A percentile compares a stretch with the other conserved stretches of the same genome.
phyloP scores from a whole-genome alignment of 2,329 filamentous ascomycete species.

The Achaetomium macrosporum region DNA sequence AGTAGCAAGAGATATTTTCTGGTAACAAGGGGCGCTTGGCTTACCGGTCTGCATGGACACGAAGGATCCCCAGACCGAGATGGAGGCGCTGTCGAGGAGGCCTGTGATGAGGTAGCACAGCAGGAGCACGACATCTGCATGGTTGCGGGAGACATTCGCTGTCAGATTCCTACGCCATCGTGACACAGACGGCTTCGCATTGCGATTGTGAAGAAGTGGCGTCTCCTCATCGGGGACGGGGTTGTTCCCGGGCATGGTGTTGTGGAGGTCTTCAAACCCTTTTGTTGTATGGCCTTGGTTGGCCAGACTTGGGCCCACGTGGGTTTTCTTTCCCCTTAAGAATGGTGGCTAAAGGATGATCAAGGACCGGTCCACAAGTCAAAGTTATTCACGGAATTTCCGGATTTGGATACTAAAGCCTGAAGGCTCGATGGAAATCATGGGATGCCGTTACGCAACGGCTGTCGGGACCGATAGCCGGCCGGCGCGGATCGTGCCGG shows the following conservation, averaged over 20 bases:
- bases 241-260: not conserved
- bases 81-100: slow-evolving; percentile 68
- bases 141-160: slow-evolving; percentile 50
- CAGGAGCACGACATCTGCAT: slow-evolving; percentile 64
- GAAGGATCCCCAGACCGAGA: slow-evolving; percentile 73
- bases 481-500: not conserved
- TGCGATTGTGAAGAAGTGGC: slow-evolving; percentile 30
- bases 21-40: not conserved
- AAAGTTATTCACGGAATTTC: too few species aligned
- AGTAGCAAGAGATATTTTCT: not conserved
- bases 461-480: slow-evolving; percentile 11
- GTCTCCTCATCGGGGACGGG: slow-evolving; percentile 27
- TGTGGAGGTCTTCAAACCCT: not conserved
- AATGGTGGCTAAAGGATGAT: too few species aligned
- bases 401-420: not conserved
- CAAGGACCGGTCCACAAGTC: too few species aligned
- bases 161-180: slow-evolving; percentile 33
- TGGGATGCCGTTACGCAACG: not conserved
- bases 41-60: slow-evolving; percentile 77
- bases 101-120: slow-evolving; percentile 73
- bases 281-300: too few species aligned
- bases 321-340: too few species aligned
- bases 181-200: slow-evolving; percentile 18
- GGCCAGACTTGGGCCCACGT: too few species aligned
- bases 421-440: too few species aligned